Base-by-base conservation (phyloP, 805 yeast genomes). In the Nakazawaea molendinolei region DNA sequence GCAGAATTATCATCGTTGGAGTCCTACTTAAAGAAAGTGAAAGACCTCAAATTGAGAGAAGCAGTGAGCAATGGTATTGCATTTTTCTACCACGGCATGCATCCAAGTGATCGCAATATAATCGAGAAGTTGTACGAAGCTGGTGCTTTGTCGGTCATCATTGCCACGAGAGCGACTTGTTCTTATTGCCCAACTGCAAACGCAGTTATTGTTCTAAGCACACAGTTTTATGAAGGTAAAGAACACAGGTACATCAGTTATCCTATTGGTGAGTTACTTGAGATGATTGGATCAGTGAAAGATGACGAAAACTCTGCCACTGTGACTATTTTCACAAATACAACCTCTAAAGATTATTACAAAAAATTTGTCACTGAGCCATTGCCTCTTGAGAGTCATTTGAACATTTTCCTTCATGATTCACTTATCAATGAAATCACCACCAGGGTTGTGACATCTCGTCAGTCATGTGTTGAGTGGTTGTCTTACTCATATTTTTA, bases 401-500 rank as follows among this genome's bases (percentile, higher is more conserved):
- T 87, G 44, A 71, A 70, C 38, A 56, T 63, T 13, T 58, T 60
- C 37, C 45, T 87, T 10, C 79, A 73, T 41, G 97, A 92, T 52
- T 66, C 73, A 0, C 68, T 90, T 23, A 55, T 84, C 28, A 71
- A 75, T 30, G 97, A 86, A 47, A 78, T 87, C n/a, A 72, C 83
- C 24, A 71, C 77, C 5, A 64, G 74, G 2, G 64, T 77, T 10
- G 70, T 90, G 39, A 68, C 64, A 31, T 65, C 73, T 6, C 76
- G 83, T 50, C 96, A 89, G 48, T 92, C 83, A 46, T 85, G 95
- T 48, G 74, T 92, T 41, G 96, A 90, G 49, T 86, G 95, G 94
- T 51, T 92, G 23, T 83, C 96, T 0, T 85, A 73, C 52, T 71
- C 95, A 0, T 83, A 78, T 47, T 83, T 89, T 50, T 92, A 86